Base-by-base conservation (phyloP, 2,329 filamentous ascomycete species). In the Alternaria ethzedia region DNA sequence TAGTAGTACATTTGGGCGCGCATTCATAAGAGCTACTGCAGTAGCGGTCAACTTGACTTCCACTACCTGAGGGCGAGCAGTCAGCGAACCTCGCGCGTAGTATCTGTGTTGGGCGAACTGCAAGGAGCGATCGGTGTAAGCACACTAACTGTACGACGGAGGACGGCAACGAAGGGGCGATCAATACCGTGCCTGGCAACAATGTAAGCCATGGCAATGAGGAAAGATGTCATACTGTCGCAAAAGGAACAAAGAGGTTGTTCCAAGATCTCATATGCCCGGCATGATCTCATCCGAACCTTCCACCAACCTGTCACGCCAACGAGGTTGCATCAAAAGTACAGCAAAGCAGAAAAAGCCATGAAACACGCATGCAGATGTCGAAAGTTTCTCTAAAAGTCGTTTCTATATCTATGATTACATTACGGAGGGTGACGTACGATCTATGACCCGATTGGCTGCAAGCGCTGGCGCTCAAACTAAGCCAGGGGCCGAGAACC, bases 41-140 rank as follows among this genome's bases (percentile, higher is more conserved):
- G 0, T 25, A 49, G 43, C 50, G 49, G 44, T 54, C 32, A 44
- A 44, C 10, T 49, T n/a, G 30, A 36, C 43, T 41, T 26, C n/a
- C 8, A 21, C 41, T 52, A 52, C 28, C 3, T 20, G 21, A 41
- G 30, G 30, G 49, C 49, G 49, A 52, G 49, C 36, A 36, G 21
- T 36, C 49, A 23, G 11, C 28, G 12, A 44, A 45, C 15, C 25
- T 61, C 25, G n/a, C 11, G 30, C 25, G 32, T n/a, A 57, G 20
- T 36, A 26, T 23, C 52, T 26, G 21, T 32, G 23, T 50, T 46
- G 25, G 45, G 45, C 15, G 15, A 50, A 36, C 15, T 36, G 32
- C 32, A 36, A 51, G 20, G 13, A 28, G 57, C 9, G 10, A 51
- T n/a, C 59, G 55, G 59, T 59, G 59, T 62, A 52, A 62, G 55